Evolutionary conservation across 2,329 filamentous ascomycete species (phyloP).

Genomic region (Neospermospora avenae): DNA sequence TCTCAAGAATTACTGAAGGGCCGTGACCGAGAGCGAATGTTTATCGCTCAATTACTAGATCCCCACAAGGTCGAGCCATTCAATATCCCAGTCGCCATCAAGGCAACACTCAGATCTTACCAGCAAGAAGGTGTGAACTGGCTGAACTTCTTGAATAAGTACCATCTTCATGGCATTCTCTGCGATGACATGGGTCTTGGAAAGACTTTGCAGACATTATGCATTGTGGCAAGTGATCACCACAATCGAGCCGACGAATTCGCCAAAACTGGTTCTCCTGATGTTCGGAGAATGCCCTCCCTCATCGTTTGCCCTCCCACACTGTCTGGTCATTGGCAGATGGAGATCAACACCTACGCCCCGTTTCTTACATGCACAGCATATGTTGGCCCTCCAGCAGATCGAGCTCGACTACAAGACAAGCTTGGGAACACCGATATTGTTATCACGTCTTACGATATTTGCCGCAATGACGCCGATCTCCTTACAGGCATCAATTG

Average conservation of each 20-base stretch:
- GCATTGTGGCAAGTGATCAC: slow-evolving; percentile 96
- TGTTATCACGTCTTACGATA: slow-evolving; percentile 96
- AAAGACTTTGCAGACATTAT: slow-evolving; percentile 95
- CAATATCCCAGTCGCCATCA: slow-evolving; percentile 91
- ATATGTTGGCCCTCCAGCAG: slow-evolving; percentile 84
- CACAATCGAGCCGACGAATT: slow-evolving; percentile 91
- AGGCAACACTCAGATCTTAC: slow-evolving; percentile 92
- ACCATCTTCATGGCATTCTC: slow-evolving; percentile 95
- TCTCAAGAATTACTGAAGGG: slow-evolving; percentile 85
- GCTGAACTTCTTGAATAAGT: slow-evolving; percentile 96
- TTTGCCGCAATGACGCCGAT: slow-evolving; percentile 94
- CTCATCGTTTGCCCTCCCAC: slow-evolving; percentile 96
- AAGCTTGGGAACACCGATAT: slow-evolving; percentile 78
- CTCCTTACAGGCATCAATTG: slow-evolving; percentile 78
- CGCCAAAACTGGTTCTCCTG: slow-evolving; percentile 72
- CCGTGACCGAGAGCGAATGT: slow-evolving; percentile 89
- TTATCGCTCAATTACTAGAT: slow-evolving; percentile 94
- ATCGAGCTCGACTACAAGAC: slow-evolving; percentile 69
- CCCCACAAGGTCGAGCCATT: slow-evolving; percentile 96
- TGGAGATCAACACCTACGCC: slow-evolving; percentile 93
- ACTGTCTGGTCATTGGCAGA: slow-evolving; percentile 96
- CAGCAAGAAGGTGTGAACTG: slow-evolving; percentile 99
- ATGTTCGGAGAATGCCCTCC: slow-evolving; percentile 78
- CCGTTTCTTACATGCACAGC: slow-evolving; percentile 87
- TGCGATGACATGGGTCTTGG: slow-evolving; percentile 99